Evolutionary conservation across 2,329 filamentous ascomycete genomes (phyloP), one percentile per base, ranked within the genome.

Genomic region (Teratosphaeria pseudoeucalypti): DNA sequence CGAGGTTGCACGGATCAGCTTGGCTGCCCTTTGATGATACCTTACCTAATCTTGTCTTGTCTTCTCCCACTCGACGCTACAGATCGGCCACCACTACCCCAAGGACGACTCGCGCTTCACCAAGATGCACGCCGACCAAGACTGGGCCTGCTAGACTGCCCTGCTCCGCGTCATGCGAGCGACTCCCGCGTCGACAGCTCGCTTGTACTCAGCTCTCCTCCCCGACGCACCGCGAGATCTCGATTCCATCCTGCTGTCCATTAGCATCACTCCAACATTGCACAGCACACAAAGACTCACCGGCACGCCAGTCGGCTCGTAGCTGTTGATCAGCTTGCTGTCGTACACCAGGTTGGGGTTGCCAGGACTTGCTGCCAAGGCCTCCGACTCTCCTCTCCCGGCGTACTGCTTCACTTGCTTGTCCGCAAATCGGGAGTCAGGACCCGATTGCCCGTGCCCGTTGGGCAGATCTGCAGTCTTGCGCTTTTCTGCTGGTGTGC

Each of bases 331-430:
- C 58, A 88, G 71, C 61, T 78, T 75, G 69, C 84, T 89, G 68
- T 86, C 78, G 68, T 90, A 90, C 12, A 85, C 73, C 63, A 90
- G 68, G 61, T 81, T 79, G 1, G 86, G 85, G 66, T 88, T 85
- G 1, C 86, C 86, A 53, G 70, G 71, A 54, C 71, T 71, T 37
- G 70, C 70, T 27, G 66, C 67, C 58, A 79, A 72, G 62, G 73
- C 75, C 63, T 77, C 78, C 58, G 79, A 74, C 0, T 76, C 75
- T 55, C 77, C 76, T n/a, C 75, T 68, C 62, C 76, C 76, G 58
- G 71, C 71, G 59, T 78, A 82, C 73, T 81, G 76, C 57, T 77
- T 77, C 55, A 78, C 73, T 29, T 74, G 77, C 58, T 71, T 74
- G 53, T 80, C 77, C 14, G 72, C 73, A 62, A 82, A 76, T 32